Evolutionary conservation across 495 filamentous ascomycete species (phyloP).

Genomic region (Beverwykella pulmonaria): DNA sequence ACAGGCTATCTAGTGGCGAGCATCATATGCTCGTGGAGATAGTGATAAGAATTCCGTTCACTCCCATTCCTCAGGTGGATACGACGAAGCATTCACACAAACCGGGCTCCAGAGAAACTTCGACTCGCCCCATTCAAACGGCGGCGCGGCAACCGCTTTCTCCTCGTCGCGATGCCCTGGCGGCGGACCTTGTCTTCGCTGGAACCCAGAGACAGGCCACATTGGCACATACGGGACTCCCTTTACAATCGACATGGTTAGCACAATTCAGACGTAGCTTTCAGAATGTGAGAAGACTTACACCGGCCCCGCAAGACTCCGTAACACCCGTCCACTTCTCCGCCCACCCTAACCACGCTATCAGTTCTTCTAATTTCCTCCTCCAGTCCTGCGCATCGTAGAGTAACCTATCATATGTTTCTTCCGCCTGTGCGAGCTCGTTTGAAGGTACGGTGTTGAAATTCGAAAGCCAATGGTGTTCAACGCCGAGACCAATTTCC

Average conservation of each 20-base stretch:
- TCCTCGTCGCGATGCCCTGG: not conserved
- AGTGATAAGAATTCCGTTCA: not conserved
- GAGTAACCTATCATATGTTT: not conserved
- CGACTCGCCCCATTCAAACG: constrained; percentile 5
- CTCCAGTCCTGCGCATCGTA: constrained; percentile 27
- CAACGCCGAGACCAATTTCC: constrained; percentile 39
- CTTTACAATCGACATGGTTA: not conserved
- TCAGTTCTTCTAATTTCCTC: constrained; percentile 40
- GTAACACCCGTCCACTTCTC: constrained; percentile 41
- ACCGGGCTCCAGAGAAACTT: constrained; percentile 21
- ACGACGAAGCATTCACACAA: constrained; percentile 18
- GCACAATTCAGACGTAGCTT: not conserved
- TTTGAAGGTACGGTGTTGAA: constrained; percentile 6
- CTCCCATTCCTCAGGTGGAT: constrained; percentile 28
- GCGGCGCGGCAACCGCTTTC: not conserved
- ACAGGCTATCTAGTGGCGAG: too few species aligned
- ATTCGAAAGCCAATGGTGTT: constrained; percentile 30
- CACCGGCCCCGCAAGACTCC: constrained; percentile 33
- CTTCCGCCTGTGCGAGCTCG: not conserved
- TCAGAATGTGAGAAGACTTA: not conserved
- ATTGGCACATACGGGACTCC: constrained; percentile 47
- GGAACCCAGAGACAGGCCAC: constrained; percentile 39
- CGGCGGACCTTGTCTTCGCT: not conserved
- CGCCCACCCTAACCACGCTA: constrained; percentile 48
- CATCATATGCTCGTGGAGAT: too few species aligned